Conservation (phyloP, 805 yeast genomes). For the Candida oleophila region DNA sequence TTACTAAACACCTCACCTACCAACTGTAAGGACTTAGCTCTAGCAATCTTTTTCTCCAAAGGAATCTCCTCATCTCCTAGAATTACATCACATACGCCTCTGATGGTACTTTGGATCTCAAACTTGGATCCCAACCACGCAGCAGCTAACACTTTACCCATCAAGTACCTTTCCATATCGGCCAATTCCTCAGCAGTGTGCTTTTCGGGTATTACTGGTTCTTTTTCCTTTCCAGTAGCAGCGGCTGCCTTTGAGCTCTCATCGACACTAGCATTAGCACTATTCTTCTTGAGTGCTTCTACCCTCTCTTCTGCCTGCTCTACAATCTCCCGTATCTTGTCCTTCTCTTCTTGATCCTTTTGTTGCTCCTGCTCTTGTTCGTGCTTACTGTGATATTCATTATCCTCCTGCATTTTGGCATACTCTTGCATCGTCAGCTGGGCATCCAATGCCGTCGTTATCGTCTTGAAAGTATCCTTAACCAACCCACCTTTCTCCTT, state of each 20-base stretch:
- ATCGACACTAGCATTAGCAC: slow-evolving; percentile 15
- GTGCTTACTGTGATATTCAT: slow-evolving; percentile 40
- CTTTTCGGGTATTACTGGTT: slow-evolving; percentile 30
- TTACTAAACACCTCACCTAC: slow-evolving; percentile 63
- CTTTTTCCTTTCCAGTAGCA: slow-evolving; percentile 7
- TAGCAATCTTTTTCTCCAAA: slow-evolving; percentile 44
- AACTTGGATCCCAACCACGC: slow-evolving; percentile 84
- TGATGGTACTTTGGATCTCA: slow-evolving; percentile 71
- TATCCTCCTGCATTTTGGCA: slow-evolving; percentile 62
- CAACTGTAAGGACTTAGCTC: slow-evolving; percentile 62
- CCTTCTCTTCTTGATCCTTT: slow-evolving; percentile 15
- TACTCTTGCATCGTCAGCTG: slow-evolving; percentile 75
- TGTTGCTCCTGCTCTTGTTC: slow-evolving; percentile 32
- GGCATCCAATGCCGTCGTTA: slow-evolving; percentile 74
- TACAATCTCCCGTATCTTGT: slow-evolving; percentile 4
- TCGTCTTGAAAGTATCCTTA: slow-evolving; percentile 68
- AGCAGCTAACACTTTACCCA: slow-evolving; percentile 79
- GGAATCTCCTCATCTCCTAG: slow-evolving; percentile 56
- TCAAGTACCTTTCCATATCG: slow-evolving; percentile 67
- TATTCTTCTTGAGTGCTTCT: slow-evolving; percentile 16
- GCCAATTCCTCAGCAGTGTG: slow-evolving; percentile 61
- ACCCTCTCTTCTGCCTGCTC: slow-evolving; percentile 17
- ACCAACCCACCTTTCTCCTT: slow-evolving; percentile 75
- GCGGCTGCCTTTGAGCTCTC: slow-evolving; percentile 8
- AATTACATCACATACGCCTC: slow-evolving; percentile 67